Base-by-base conservation (phyloP, 768 basidiomycete species). In the Kwoniella shandongensis region DNA sequence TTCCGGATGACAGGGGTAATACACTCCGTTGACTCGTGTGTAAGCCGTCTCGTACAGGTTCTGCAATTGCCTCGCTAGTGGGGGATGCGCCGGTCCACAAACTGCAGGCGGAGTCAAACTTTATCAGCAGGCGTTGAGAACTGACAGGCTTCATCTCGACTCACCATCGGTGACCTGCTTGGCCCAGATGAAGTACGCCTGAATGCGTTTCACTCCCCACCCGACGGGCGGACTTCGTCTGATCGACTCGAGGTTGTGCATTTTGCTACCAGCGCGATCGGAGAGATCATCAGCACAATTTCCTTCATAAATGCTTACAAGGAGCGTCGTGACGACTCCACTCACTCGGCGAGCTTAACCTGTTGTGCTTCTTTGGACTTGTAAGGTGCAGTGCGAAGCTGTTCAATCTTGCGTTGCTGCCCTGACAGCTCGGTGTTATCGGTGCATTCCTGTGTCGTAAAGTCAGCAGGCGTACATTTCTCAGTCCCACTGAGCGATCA, bases 331-430 rank as follows among this genome's bases (percentile, higher is more conserved):
- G 13, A 45, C 44, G 23, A 22, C 4, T 36, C 59, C 17, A 62
- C 68, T 69, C 58, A 73, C 71, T 76, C 74, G 35, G 67, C 74
- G 17, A 76, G 48, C 51, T 76, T 76, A 46, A 76, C 73, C 61
- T 66, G 67, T 42, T 74, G 70, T 11, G 74, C 74, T 50, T 76
- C 69, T 46, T 30, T 57, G 8, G 70, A 73, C 51, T 73, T 74
- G 47, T 52, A 47, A 2, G 62, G 60, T 20, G 74, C 74, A 5
- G 70, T 66, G 11, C 69, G 42, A 20, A 73, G 44, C 48, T 76
- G 74, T 23, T 66, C 69, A 2, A 54, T 53, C 51, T 76, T 76
- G 15, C 73, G 42, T n/a, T 59, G 44, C 32, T 52, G 57, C 2
- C 65, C 65, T 10, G 67, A 63, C 5, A 68, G 57, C n/a, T 49